phyloP scores from a whole-genome alignment of 768 basidiomycete genomes.

The Cubamyces sp. region DNA sequence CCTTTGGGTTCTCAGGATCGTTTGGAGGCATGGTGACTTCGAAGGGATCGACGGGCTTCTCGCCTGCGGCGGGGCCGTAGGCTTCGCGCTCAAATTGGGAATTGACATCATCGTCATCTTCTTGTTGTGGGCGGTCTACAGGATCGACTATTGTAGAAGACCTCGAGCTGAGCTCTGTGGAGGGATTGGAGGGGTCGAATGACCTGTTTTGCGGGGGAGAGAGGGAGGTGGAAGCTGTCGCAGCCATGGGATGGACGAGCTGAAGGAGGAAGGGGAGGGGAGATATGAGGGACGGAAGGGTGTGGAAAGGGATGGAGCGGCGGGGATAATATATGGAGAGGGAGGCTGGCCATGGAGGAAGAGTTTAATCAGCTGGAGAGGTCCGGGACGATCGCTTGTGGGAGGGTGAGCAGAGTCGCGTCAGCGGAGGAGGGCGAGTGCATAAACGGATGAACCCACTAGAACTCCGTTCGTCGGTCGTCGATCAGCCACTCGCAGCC shows the following conservation, averaged over 20 bases:
- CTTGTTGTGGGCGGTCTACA: not conserved
- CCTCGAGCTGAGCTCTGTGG: slow-evolving; percentile 17
- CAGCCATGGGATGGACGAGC: not conserved
- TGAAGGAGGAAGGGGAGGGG: not conserved
- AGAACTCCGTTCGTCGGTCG: not conserved
- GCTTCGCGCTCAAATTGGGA: slow-evolving; percentile 31
- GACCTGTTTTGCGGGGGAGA: not conserved
- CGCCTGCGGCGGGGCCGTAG: slow-evolving; percentile 30
- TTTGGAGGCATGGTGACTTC: slow-evolving; percentile 30
- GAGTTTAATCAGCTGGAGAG: not conserved
- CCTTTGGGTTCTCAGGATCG: slow-evolving; percentile 32
- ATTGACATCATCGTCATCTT: slow-evolving; percentile 25
- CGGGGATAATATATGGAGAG: not conserved
- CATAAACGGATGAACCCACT: slow-evolving; percentile 1
- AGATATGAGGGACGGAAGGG: not conserved
- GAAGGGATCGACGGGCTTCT: slow-evolving; percentile 32
- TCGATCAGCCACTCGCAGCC: not conserved
- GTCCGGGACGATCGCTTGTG: not conserved
- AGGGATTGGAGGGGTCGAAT: not conserved
- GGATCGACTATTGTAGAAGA: slow-evolving; percentile 26
- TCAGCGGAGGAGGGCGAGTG: slow-evolving; percentile 2
- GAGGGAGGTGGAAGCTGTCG: not conserved
- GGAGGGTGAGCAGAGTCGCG: slow-evolving; percentile 6
- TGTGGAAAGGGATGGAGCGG: slow-evolving; percentile 7
- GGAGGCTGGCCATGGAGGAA: not conserved